Conservation (phyloP, 768 basidiomycete species). For the Trametes coccinea region DNA sequence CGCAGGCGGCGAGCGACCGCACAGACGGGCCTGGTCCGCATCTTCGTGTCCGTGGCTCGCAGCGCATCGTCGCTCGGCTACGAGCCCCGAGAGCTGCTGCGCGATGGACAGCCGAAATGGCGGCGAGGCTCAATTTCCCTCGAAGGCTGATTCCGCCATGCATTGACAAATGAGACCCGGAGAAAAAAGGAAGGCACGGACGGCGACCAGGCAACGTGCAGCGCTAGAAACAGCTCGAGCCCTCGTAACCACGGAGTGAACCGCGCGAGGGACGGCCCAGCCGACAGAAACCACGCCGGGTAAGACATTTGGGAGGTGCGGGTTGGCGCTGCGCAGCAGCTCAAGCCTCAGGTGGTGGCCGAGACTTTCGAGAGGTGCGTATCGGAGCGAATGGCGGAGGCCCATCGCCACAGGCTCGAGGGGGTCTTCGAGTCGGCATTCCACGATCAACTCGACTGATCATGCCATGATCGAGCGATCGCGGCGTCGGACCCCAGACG, state of each 20-base stretch:
- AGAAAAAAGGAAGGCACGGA: background rate
- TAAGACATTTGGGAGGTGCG: constrained; percentile 9
- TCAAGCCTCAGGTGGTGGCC: constrained; percentile 3
- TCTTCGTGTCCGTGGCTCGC: background rate
- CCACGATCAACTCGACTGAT: constrained; percentile 13
- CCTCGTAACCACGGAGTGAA: constrained; percentile 21
- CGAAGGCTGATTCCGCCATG: background rate
- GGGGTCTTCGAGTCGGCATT: constrained; percentile 8
- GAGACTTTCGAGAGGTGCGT: constrained; percentile 1
- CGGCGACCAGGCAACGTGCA: background rate
- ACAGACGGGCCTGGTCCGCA: background rate
- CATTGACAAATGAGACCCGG: background rate
- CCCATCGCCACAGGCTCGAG: background rate
- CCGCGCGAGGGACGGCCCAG: constrained; percentile 4
- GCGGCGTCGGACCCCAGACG: constrained; percentile 12
- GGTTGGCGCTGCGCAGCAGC: constrained; percentile 11
- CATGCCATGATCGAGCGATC: constrained; percentile 2
- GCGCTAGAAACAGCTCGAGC: background rate
- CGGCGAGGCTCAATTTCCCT: background rate
- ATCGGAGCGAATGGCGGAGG: background rate
- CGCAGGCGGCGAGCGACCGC: background rate
- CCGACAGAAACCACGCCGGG: background rate
- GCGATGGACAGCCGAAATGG: constrained; percentile 14
- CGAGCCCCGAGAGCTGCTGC: background rate
- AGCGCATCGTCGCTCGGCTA: background rate